Percentiles rank a stretch among this genome's conserved stretches.
Evolutionary conservation across 352 stramenopile species (phyloP).

Genomic region (Aphanomyces invadans): DNA sequence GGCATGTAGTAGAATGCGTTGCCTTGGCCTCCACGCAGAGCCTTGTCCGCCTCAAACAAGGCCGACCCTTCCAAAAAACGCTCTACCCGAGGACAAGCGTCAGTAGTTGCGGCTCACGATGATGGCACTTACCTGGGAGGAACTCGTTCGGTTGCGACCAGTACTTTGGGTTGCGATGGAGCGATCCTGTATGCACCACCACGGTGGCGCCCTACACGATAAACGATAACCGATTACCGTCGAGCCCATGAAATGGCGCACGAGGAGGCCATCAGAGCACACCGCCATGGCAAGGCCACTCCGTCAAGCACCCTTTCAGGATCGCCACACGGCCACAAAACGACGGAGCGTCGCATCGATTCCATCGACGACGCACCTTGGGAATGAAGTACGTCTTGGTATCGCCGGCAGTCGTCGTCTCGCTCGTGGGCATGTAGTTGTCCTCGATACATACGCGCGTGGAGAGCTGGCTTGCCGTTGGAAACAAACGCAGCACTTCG

Average conservation of each 20-base stretch:
- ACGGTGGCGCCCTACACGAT: constrained; percentile 10
- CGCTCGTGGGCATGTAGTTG: background rate
- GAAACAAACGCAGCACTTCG: background rate
- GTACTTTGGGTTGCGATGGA: constrained; percentile 21
- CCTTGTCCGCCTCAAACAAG: background rate
- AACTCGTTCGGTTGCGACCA: constrained; percentile 9
- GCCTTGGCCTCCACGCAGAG: constrained; percentile 4
- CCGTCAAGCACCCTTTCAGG: too few species aligned
- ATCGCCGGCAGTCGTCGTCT: background rate
- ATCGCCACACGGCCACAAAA: too few species aligned
- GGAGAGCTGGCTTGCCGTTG: background rate
- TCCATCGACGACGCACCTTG: constrained; percentile 3
- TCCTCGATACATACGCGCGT: background rate
- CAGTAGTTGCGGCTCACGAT: too few species aligned
- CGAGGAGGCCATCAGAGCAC: too few species aligned
- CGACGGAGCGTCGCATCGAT: too few species aligned
- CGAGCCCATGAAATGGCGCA: background rate
- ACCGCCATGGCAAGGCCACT: too few species aligned
- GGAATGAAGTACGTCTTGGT: constrained; percentile 1
- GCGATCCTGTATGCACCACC: background rate
- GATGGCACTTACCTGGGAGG: background rate
- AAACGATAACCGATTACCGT: background rate
- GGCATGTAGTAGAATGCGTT: constrained; percentile 19
- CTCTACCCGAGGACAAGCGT: too few species aligned
- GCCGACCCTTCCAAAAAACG: background rate